Evolutionary conservation across 345 rosid species (phyloP), one percentile per base, ranked within the genome.

Genomic region (Gossypium ekmanianum): DNA sequence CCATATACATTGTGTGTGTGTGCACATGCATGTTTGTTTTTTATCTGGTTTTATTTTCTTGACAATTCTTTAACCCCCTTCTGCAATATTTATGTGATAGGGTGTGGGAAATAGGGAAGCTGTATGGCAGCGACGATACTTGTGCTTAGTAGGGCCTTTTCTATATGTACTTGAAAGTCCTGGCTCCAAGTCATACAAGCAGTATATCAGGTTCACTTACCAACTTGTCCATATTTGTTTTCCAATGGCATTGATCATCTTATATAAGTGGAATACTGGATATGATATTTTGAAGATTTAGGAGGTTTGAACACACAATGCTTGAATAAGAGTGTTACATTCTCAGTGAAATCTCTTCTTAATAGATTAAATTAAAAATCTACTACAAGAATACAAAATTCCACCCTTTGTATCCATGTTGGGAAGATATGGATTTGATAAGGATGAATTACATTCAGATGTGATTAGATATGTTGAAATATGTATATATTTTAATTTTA

Each of bases 91-190:
- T 69, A 61, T 73, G 59, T 84, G 68, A 68, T 84, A 94, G 98
- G 98, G 98, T 20, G 75, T 89, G 79, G 89, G 88, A 79, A 84
- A 89, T 80, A 88, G 98, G 80, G 98, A 91, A 79, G 98, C 98
- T 84, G 82, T 86, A 50, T 94, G 98, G 98, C 90, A 90, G 88
- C 84, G 84, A 64, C 89, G 91, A 63, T 94, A 90, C 83, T 76
- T 90, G 54, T 92, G 89, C 85, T 84, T 94, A 70, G 98, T 91
- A 75, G 98, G 98, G 68, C 92, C 98, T 63, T 91, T 87, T 74
- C 85, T 94, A 39, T 94, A 91, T 78, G 83, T 88, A 68, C 91
- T 94, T 59, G 97, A 92, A 76, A 78, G 81, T 77, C 98, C 93
- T 58, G 82, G 75, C 67, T 85, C 97, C 61, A 89, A 84, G 83